A percentile compares a stretch with the other conserved stretches of the same genome.
Evolutionary conservation across 495 filamentous ascomycete genomes (phyloP).

Genomic region (Talaromyces wortmannii): DNA sequence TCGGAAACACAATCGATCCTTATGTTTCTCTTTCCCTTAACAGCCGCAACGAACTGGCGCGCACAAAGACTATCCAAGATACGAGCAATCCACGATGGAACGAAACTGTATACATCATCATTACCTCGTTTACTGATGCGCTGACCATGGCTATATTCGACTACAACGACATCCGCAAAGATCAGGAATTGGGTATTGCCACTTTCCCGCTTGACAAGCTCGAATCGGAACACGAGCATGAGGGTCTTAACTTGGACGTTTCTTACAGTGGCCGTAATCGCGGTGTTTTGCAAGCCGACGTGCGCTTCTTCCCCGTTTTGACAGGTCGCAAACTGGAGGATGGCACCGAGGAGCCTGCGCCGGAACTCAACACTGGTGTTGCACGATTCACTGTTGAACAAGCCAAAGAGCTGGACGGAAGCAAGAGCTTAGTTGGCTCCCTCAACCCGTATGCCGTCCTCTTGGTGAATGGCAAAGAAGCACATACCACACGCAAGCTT

Average conservation of each 20-base stretch:
- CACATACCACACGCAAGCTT: conserved; percentile 77
- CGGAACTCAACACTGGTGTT: conserved; percentile 90
- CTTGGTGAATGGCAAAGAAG: conserved; percentile 81
- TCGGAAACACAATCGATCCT: conserved; percentile 88
- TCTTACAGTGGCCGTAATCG: conserved; percentile 76
- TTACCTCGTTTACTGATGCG: conserved; percentile 81
- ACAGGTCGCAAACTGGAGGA: conserved; percentile 64
- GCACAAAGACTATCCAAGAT: conserved; percentile 83
- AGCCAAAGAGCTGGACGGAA: conserved; percentile 89
- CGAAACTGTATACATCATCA: conserved; percentile 90
- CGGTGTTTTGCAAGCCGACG: conserved; percentile 70
- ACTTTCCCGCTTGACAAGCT: conserved; percentile 79
- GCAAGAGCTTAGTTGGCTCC: conserved; percentile 80
- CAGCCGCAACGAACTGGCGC: conserved; percentile 66
- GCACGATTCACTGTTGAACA: conserved; percentile 87
- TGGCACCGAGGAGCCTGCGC: conserved; percentile 69
- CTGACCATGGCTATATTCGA: conserved; percentile 81
- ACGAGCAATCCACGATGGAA: conserved; percentile 87
- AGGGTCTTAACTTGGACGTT: conserved; percentile 80
- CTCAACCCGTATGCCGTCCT: conserved; percentile 87
- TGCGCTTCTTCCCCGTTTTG: conserved; percentile 93
- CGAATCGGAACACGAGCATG: conserved; percentile 63
- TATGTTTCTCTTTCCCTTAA: conserved; percentile 88
- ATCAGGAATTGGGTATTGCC: conserved; percentile 86
- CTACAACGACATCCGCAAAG: conserved; percentile 92